Base-by-base conservation (phyloP, 2,329 filamentous ascomycete species). In the Phaeomoniella chlamydospora region DNA sequence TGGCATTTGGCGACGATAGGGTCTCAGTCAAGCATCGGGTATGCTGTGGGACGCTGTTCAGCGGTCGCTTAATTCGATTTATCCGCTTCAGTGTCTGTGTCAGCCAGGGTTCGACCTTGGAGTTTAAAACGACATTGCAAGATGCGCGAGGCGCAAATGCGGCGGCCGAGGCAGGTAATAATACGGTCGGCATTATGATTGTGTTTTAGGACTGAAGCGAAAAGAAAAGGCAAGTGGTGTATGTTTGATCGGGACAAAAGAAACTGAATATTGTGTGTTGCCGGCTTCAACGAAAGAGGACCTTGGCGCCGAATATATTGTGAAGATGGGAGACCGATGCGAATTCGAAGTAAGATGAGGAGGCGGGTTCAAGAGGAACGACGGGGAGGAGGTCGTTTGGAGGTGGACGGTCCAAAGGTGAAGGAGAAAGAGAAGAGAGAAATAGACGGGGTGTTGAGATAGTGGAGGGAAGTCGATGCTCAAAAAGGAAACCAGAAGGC, bases 11-110 rank as follows among this genome's bases (percentile, higher is more conserved):
- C 37, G 82, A 87, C 29, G 88, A 94, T 37, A 98, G 69, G 0
- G 82, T 93, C 67, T 96, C 90, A 39, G 87, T 93, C 51, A 98
- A 73, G 63, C 88, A 96, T 68, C 84, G 76, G 49, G 87, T 86
- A 65, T 96, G 90, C 59, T 98, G 90, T 39, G 84, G 79, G 34
- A 94, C 83, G 59, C 83, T 94, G 72, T 98, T 98, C 61, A 96
- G 74, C 42, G 90, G 88, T 50, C 90, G 82, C 74, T 96, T 98
- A 51, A 94, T 77, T 48, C 82, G 76, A 70, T 94, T 96, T 65
- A 94, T 86, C 58, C 90, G 79, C 72, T 96, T 96, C 52, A 98
- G 70, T 9, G 87, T 94, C 55, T 87, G 83, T 22, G 90, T 98
- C 61, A 96, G 72, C 90, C 90, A 98, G 41, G 86, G 82, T 65